Evolutionary conservation across 2,329 filamentous ascomycete genomes (phyloP), one percentile per base, ranked within the genome.

Genomic region (Penicillium sp.): DNA sequence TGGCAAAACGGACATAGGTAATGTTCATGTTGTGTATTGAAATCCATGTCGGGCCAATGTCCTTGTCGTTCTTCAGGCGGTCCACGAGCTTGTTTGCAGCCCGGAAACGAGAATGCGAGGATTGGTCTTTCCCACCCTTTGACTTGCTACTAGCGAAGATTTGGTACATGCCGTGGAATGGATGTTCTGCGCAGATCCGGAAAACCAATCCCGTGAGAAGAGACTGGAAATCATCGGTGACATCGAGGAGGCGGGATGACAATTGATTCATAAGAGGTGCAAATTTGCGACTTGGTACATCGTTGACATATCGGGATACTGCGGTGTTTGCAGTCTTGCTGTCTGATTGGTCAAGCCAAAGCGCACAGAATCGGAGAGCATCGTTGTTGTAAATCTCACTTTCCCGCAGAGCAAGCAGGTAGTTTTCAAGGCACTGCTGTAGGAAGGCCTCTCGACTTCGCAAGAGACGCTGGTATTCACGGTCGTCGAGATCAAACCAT

Each of bases 141-240:
- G 86, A 88, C 70, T 89, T 91, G 49, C 87, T 88, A 24, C 90
- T 89, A 2, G 93, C 91, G 82, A 94, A 97, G 45, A 99, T 92
- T 70, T 98, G 93, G 75, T 99, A 96, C 88, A 98, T 94, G 53
- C 93, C 93, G 74, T 99, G 96, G 75, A 93, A 97, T 0, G 95
- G 96, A 78, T 99, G 95, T 60, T 99, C 93, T 12, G 86, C 83
- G 73, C 94, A 98, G 59, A 99, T 97, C 9, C 88, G 89, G 71
- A 88, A 87, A 4, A 98, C 88, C 19, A 99, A 81, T 1, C 83
- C 82, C 56, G 88, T 86, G 1, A 99, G 82, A 1, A 94, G 83
- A 44, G 82, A 83, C 72, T 99, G 95, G 72, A 99, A 99, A 0
- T 82, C 74, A 17, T 84, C 85, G 1, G 84, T 78, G 35, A 89